These are phyloP conservation scores for Calvatia gigantea DNA, from an alignment of 768 basidiomycete genomes.

Conservation along the genomic window DNA sequence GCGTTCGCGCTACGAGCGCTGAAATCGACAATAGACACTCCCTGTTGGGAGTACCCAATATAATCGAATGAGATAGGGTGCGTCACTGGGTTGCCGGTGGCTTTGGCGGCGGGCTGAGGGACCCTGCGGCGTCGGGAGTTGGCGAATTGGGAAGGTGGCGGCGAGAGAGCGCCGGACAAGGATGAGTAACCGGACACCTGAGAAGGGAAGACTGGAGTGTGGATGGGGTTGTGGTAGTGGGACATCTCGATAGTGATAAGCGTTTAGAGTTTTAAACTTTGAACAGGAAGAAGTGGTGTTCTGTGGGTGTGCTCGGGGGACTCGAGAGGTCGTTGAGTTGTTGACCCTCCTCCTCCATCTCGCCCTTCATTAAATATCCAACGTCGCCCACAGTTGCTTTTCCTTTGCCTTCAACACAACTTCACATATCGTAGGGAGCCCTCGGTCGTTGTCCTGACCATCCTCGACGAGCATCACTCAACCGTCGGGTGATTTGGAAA, in stretches of 20 bases:
- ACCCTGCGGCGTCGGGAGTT: constrained; percentile 33
- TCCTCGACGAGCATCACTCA: constrained; percentile 9
- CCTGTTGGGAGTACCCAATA: constrained; percentile 36
- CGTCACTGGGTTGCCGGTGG: constrained; percentile 21
- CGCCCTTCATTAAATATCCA: constrained; percentile 3
- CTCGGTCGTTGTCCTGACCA: background rate
- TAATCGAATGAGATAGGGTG: constrained; percentile 38
- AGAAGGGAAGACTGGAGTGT: constrained; percentile 30
- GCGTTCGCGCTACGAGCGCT: constrained; percentile 31
- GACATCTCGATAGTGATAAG: constrained; percentile 8
- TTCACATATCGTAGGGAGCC: constrained; percentile 3
- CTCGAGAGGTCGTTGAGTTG: background rate
- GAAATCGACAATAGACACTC: constrained; percentile 46
- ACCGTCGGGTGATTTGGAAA: constrained; percentile 6
- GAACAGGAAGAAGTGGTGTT: background rate
- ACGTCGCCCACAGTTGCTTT: background rate
- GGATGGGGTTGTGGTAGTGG: constrained; percentile 39
- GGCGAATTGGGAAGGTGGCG: constrained; percentile 21
- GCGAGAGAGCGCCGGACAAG: constrained; percentile 24
- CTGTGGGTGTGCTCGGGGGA: background rate
- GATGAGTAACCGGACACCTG: constrained; percentile 26
- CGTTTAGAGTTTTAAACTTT: constrained; percentile 5
- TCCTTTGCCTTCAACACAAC: background rate
- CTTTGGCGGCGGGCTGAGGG: constrained; percentile 26
- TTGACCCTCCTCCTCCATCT: background rate